These are phyloP conservation scores for Aureobasidium sp. DNA, from an alignment of 2,329 filamentous ascomycete species.

Conservation along the genomic window DNA sequence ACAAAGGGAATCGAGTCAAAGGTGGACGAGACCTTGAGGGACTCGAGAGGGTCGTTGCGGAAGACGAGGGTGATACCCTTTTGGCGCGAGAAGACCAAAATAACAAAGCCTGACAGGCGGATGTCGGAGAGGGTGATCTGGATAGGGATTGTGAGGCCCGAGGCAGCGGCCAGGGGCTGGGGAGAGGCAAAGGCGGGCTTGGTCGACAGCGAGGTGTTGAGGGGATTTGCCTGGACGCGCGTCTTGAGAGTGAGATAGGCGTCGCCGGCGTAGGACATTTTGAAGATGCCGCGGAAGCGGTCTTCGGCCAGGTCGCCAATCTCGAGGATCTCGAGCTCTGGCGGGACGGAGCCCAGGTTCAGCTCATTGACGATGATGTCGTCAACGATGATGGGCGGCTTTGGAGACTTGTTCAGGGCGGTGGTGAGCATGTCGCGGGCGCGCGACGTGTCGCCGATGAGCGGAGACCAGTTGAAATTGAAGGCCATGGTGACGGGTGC, in stretches of 20 bases:
- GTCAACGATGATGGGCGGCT: conserved; percentile 97
- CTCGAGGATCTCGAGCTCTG: conserved; percentile 92
- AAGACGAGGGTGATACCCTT: conserved; percentile 96
- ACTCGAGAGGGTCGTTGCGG: conserved; percentile 94
- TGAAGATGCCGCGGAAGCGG: conserved; percentile 95
- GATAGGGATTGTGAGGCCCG: conserved; percentile 90
- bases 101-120: conserved; percentile 92
- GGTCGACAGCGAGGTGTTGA: conserved; percentile 91
- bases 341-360: conserved; percentile 89
- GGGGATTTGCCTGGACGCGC: conserved; percentile 90
- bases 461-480: conserved; percentile 99
- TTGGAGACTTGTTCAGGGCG: conserved; percentile 94
- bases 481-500: conserved; percentile 67
- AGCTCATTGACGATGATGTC: conserved; percentile 98
- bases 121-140: conserved; percentile 96
- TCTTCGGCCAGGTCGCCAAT: conserved; percentile 97
- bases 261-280: conserved; percentile 96
- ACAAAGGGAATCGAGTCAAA: conserved; percentile 99
- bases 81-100: conserved; percentile 93
- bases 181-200: conserved; percentile 89
- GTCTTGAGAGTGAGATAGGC: conserved; percentile 93
- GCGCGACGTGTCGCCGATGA: conserved; percentile 88
- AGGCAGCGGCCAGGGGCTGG: conserved; percentile 81
- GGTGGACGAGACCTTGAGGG: conserved; percentile 94
- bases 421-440: conserved; percentile 91